Evolutionary conservation across 1,284 basidiomycete genomes (phyloP), one percentile per base, ranked within the genome.

Genomic region (Somion occarium): DNA sequence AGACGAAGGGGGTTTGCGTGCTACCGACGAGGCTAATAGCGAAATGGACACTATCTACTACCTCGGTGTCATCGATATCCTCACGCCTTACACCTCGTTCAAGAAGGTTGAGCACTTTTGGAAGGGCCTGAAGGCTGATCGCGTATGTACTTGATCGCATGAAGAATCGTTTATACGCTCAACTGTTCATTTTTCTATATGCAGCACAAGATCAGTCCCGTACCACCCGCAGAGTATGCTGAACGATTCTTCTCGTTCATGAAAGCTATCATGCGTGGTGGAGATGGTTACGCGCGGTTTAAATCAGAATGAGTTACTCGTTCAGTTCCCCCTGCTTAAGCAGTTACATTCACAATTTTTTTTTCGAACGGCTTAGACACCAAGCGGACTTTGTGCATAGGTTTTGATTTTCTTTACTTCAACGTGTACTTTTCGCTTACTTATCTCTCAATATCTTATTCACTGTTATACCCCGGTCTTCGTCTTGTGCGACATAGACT

Each of bases 161-260:
- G n/a, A n/a, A n/a, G n/a, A 7, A 7, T 34, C 30, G 30, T 34
- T 15, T 34, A 34, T 7, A 7, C 30, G 15, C 7, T 7, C 30
- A 15, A 15, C 24, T 56, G 30, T 42, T 59, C 19, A 59, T 47
- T 26, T 47, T 15, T 37, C 51, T 47, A 53, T 18, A 48, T 55
- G 59, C 61, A 95, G 91, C 90, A 93, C 62, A 94, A 91, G 64
- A 97, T 98, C 60, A 95, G 91, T 54, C 92, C 94, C 5, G 91
- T 97, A 1, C 85, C 88, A 3, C 91, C 94, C 0, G 61, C 70
- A 12, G 87, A 93, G 57, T 98, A 98, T 63, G 88, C 82, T 1
- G 81, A 89, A 38, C 83, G 94, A 37, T 97, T 98, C 76, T 82
- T 94, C 63, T 64, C 80, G 42, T 97, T 97, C 66, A 83, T 97